phyloP scores from a whole-genome alignment of 208 protist genomes.

The Acanthamoeba sp. region DNA sequence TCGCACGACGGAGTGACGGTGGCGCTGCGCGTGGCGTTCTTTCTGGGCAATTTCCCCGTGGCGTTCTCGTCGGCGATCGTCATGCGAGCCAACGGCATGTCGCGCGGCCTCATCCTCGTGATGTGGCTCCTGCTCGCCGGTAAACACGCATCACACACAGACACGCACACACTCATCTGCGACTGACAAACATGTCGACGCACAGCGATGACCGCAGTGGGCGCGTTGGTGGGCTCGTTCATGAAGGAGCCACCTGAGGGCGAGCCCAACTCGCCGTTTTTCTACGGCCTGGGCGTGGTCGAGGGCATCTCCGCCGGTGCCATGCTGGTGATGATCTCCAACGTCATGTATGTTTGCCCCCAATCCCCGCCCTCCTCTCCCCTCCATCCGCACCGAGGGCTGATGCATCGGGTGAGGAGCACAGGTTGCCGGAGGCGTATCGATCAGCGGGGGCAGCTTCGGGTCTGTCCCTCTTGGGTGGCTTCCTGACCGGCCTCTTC shows the following conservation, averaged over 20 bases:
- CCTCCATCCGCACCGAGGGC: not conserved
- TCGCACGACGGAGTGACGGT: not conserved
- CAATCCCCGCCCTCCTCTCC: not conserved
- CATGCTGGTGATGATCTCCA: slow-evolving; percentile 12
- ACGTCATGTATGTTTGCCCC: not conserved
- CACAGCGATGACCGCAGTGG: not conserved
- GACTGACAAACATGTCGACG: not conserved
- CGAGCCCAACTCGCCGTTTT: not conserved
- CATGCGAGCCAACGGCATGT: slow-evolving; percentile 24
- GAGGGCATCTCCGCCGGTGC: slow-evolving; percentile 22
- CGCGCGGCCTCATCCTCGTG: not conserved
- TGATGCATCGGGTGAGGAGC: not conserved
- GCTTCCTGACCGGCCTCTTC: not conserved
- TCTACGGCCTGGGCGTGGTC: not conserved
- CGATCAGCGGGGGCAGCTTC: not conserved
- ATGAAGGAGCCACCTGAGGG: not conserved
- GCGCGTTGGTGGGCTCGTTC: not conserved
- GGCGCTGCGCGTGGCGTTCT: not conserved
- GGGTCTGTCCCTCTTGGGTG: not conserved
- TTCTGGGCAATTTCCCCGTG: not conserved
- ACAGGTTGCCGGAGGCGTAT: not conserved
- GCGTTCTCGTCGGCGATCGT: not conserved
- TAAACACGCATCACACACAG: not conserved
- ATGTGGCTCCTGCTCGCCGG: slow-evolving; percentile 11
- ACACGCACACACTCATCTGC: not conserved